A percentile compares a stretch with the other conserved stretches of the same genome.
Evolutionary conservation across 352 stramenopile species (phyloP).

Genomic region (Globisporangium radiosum): DNA sequence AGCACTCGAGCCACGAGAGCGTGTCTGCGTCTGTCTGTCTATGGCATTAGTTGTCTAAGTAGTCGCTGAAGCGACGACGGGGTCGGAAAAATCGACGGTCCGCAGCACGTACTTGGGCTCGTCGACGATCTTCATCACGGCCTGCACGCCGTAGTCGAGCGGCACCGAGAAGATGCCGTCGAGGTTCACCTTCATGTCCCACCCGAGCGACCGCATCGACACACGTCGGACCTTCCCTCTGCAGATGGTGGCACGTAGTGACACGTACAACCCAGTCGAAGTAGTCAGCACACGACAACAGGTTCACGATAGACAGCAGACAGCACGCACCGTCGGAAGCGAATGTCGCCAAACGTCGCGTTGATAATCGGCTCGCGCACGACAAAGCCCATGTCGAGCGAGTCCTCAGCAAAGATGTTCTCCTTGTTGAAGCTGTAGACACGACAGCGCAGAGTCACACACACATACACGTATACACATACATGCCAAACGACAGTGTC

Average conservation of each 20-base stretch:
- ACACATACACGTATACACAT: neutral
- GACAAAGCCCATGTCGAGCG: constrained; percentile 82
- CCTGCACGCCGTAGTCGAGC: constrained; percentile 85
- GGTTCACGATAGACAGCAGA: neutral
- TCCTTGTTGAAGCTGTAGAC: constrained; percentile 73
- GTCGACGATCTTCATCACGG: constrained; percentile 85
- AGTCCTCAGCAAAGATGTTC: constrained; percentile 79
- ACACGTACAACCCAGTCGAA: too few species aligned
- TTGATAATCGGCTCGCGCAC: constrained; percentile 88
- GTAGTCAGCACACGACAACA: neutral
- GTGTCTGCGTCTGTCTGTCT: neutral
- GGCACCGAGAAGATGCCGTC: constrained; percentile 85
- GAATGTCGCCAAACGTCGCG: constrained; percentile 85
- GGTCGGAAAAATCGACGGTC: constrained; percentile 66
- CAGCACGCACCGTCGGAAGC: constrained; percentile 61
- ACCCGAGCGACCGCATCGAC: constrained; percentile 83
- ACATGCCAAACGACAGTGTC: neutral
- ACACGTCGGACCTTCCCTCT: constrained; percentile 78
- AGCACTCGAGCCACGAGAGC: too few species aligned
- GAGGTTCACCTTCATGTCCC: constrained; percentile 88
- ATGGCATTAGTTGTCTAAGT: neutral
- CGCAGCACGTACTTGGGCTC: constrained; percentile 83
- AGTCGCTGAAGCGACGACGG: neutral
- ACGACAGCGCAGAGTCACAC: too few species aligned
- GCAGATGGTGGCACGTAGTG: neutral